Conservation (phyloP, 2,329 filamentous ascomycete genomes). For the Sporothrix inflata region DNA sequence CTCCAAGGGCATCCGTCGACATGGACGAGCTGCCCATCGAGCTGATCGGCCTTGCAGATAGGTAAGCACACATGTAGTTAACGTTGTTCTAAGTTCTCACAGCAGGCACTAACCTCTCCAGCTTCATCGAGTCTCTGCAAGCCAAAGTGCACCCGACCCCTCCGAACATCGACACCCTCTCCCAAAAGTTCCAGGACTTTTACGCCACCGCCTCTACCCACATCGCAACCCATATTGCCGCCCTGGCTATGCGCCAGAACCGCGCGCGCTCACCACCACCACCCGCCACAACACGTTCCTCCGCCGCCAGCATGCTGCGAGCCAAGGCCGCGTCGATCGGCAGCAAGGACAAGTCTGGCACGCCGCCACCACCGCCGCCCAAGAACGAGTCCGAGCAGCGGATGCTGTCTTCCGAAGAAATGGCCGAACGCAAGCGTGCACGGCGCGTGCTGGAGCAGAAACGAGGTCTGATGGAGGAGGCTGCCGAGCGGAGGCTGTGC, state of each 20-base stretch:
- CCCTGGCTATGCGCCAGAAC: constrained; percentile 73
- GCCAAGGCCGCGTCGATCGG: constrained; percentile 58
- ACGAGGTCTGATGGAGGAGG: constrained; percentile 78
- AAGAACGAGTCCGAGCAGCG: constrained; percentile 65
- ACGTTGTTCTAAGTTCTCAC: no score
- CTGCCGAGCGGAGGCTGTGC: constrained; percentile 83
- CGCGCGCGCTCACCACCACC: constrained; percentile 65
- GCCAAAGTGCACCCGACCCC: constrained; percentile 86
- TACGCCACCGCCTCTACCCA: constrained; percentile 80
- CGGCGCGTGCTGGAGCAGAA: constrained; percentile 79
- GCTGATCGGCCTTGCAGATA: constrained; percentile 85
- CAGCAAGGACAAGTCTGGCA: constrained; percentile 55
- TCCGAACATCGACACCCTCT: constrained; percentile 78
- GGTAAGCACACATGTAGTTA: constrained; percentile 52
- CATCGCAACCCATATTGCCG: constrained; percentile 83
- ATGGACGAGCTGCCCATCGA: constrained; percentile 93
- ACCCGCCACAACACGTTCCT: constrained; percentile 58
- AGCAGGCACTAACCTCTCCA: constrained; percentile 42
- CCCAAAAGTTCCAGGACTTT: constrained; percentile 92
- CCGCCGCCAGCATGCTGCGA: constrained; percentile 59
- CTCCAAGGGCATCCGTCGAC: constrained; percentile 63
- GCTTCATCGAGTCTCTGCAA: constrained; percentile 87
- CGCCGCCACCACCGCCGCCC: constrained; percentile 36
- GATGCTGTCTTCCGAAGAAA: constrained; percentile 88
- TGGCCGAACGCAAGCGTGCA: constrained; percentile 76